Evolutionary conservation across 2,329 filamentous ascomycete species (phyloP).

Genomic region (Grosmannia clavigera): DNA sequence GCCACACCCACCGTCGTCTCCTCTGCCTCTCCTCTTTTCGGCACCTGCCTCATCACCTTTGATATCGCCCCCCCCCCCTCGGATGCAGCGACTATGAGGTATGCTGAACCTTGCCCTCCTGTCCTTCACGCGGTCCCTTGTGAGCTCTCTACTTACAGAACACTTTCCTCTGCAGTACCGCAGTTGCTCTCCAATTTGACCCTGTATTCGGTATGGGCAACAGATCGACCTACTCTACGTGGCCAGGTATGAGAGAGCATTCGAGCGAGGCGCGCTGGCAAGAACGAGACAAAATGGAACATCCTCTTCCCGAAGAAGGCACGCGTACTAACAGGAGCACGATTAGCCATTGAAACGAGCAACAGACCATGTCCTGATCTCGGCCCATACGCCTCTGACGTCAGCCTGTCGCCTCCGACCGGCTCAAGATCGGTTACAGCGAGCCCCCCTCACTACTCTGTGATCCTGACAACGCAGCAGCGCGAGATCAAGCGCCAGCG

Average conservation of each 20-base stretch:
- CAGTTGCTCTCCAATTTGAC: conserved; percentile 12
- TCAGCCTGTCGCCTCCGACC: conserved; percentile 37
- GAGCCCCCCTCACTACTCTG: conserved; percentile 37
- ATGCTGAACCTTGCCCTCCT: neutral
- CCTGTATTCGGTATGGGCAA: conserved; percentile 12
- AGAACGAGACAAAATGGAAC: neutral
- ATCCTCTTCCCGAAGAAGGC: neutral
- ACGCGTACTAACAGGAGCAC: neutral
- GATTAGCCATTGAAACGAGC: conserved; percentile 19
- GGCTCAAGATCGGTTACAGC: conserved; percentile 40
- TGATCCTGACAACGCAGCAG: conserved; percentile 44
- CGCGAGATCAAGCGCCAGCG: conserved; percentile 49
- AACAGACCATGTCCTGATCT: conserved; percentile 30
- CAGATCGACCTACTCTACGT: conserved; percentile 10
- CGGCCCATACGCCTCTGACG: conserved; percentile 35
- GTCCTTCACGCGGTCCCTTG: neutral
- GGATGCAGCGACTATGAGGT: neutral
- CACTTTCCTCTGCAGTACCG: conserved; percentile 7
- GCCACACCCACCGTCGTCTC: neutral
- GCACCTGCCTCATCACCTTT: neutral
- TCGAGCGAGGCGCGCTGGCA: neutral
- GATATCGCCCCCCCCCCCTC: neutral
- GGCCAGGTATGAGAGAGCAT: conserved; percentile 10
- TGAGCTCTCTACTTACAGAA: neutral
- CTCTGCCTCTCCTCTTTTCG: neutral